Base-by-base conservation (phyloP, 169 alveolate species). In the Neospora caninum region DNA sequence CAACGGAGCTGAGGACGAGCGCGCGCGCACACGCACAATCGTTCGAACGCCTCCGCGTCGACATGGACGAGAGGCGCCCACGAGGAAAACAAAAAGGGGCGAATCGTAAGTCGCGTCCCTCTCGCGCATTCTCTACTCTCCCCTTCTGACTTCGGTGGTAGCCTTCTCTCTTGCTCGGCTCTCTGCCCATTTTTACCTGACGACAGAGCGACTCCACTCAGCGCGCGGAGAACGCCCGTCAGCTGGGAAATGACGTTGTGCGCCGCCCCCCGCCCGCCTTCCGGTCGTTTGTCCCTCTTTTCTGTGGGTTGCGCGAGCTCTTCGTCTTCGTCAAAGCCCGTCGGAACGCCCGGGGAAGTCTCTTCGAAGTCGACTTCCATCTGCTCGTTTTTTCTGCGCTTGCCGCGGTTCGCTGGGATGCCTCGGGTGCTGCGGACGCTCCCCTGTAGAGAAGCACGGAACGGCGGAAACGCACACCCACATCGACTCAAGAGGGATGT, bases 351-450 rank as follows among this genome's bases (percentile, higher is more conserved):
- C 73, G 73, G 73, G 34, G 73, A 64, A 16, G 73, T 13, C n/a
- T 64, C 73, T 29, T 64, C 73, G 34, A 64, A 29, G 73, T 64
- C 73, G n/a, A 64, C 73, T 64, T 64, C 73, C 73, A 64, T 64
- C 73, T 64, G 73, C 73, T 64, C 73, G 73, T 64, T 64, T 16
- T 27, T 16, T 29, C n/a, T 64, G 73, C 73, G 73, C 31, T 64
- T 64, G 4, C 34, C 73, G 31, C 73, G 73, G 31, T 1, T 22
- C 73, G 73, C 73, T 10, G 73, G 34, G 73, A 9, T 29, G 34
- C 73, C 73, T 27, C 73, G 73, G 73, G 73, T 64, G 73, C 73
- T 64, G 73, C 73, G 73, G 34, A 64, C 73, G 73, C 73, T 64
- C 31, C 73, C 31, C 73, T 64, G 73, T 22, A 16, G 0, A 64